phyloP scores from a whole-genome alignment of 2,329 filamentous ascomycete species.

The Trichoderma guizhouense region DNA sequence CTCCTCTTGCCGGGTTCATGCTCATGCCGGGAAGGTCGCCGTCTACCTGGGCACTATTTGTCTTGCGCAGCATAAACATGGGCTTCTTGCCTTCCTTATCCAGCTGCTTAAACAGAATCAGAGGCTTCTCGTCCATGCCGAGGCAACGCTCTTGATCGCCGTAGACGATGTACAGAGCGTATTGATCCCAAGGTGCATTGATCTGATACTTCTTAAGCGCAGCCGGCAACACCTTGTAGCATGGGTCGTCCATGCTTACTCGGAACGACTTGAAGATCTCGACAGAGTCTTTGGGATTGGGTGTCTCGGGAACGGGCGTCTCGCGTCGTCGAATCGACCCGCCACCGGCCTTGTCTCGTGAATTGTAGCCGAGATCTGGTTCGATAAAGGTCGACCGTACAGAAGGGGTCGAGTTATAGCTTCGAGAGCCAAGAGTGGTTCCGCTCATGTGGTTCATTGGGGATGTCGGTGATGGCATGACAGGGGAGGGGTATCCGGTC shows the following conservation, averaged over 20 bases:
- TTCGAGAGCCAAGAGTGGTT: conserved; percentile 59
- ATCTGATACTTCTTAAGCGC: conserved; percentile 98
- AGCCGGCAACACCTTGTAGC: conserved; percentile 92
- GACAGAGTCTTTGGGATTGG: conserved; percentile 60
- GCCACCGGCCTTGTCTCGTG: conserved; percentile 30
- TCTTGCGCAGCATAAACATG: conserved; percentile 94
- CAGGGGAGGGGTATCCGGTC: conserved; percentile 56
- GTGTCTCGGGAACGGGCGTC: conserved; percentile 61
- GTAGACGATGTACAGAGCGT: conserved; percentile 96
- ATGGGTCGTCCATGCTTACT: conserved; percentile 96
- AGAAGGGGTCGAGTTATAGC: conserved; percentile 56
- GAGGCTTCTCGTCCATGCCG: conserved; percentile 84
- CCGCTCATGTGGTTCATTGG: conserved; percentile 54
- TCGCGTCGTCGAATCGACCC: conserved; percentile 47
- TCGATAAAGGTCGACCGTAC: conserved; percentile 55
- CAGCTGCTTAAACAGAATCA: conserved; percentile 95
- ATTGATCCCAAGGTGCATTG: conserved; percentile 95
- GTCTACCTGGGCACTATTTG: conserved; percentile 52
- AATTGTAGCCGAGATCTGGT: conserved; percentile 39
- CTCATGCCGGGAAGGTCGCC: conserved; percentile 55
- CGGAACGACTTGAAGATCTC: conserved; percentile 99
- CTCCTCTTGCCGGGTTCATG: conserved; percentile 44
- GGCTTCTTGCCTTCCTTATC: conserved; percentile 97
- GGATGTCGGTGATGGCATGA: conserved; percentile 67
- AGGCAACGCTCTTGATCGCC: conserved; percentile 97